Conservation (phyloP, 116 monocot genomes). For the Posidonia oceanica region DNA sequence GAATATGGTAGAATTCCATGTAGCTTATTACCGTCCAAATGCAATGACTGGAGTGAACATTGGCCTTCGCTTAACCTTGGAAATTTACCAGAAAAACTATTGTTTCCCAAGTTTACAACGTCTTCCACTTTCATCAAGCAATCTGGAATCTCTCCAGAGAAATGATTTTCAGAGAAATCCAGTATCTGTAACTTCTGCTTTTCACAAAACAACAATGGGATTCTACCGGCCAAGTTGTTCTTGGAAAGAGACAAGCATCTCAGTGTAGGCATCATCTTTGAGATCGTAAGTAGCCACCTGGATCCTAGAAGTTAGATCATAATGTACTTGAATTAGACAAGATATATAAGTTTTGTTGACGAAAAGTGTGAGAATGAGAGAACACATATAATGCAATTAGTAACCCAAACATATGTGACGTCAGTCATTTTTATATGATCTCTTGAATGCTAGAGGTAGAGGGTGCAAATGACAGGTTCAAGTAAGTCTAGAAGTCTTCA, state of each 20-base stretch:
- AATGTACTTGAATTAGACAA: neutral
- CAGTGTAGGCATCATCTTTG: neutral
- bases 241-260: slow-evolving; percentile 6
- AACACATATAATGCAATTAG: neutral
- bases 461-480: too few relatives aligned
- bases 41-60: slow-evolving; percentile 11
- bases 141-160: too few relatives aligned
- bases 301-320: too few relatives aligned
- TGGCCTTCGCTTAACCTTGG: neutral
- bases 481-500: too few relatives aligned
- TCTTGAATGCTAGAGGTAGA: neutral
- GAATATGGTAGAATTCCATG: slow-evolving; percentile 12
- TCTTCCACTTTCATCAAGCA: neutral
- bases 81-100: neutral
- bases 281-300: slow-evolving; percentile 10
- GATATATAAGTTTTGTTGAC: too few relatives aligned
- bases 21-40: slow-evolving; percentile 18
- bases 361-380: too few relatives aligned
- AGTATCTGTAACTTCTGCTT: neutral
- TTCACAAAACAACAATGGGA: slow-evolving; percentile 16
- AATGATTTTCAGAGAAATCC: too few relatives aligned
- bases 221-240: slow-evolving; percentile 16
- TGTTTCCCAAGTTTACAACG: neutral
- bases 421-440: neutral
- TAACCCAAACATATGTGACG: neutral